Evolutionary conservation across 495 filamentous ascomycete genomes (phyloP).

Genomic region (Podospora pseudocomata): DNA sequence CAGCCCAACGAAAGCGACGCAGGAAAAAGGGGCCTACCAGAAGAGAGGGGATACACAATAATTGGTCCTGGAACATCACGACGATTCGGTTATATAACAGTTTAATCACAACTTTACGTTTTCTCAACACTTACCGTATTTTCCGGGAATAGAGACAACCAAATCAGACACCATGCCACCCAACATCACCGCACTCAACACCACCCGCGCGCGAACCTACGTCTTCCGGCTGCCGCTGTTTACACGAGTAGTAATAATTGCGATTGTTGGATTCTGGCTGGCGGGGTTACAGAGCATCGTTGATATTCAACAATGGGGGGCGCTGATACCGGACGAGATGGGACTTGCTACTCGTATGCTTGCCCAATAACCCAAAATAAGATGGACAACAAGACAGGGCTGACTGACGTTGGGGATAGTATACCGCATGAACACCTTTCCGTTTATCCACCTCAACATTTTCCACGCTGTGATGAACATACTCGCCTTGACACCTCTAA

Average conservation of each 20-base stretch:
- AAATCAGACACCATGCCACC: conserved; percentile 19
- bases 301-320: conserved; percentile 69
- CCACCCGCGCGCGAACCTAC: conserved; percentile 56
- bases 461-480: conserved; percentile 78
- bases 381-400: conserved; percentile 9
- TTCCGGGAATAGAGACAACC: neutral
- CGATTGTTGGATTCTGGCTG: conserved; percentile 66
- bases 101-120: neutral
- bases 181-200: conserved; percentile 32
- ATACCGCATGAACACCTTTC: conserved; percentile 90
- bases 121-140: neutral
- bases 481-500: conserved; percentile 71
- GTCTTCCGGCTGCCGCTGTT: conserved; percentile 81
- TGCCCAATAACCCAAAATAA: neutral
- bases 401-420: conserved; percentile 49
- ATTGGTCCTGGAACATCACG: neutral
- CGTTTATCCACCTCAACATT: conserved; percentile 77
- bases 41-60: neutral
- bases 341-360: conserved; percentile 69
- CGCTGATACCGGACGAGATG: conserved; percentile 72
- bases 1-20: neutral
- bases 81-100: neutral
- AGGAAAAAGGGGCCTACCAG: neutral
- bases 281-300: conserved; percentile 61
- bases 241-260: conserved; percentile 68